Evolutionary conservation across 2,329 filamentous ascomycete genomes (phyloP).

Genomic region (Aspergillus sp.): DNA sequence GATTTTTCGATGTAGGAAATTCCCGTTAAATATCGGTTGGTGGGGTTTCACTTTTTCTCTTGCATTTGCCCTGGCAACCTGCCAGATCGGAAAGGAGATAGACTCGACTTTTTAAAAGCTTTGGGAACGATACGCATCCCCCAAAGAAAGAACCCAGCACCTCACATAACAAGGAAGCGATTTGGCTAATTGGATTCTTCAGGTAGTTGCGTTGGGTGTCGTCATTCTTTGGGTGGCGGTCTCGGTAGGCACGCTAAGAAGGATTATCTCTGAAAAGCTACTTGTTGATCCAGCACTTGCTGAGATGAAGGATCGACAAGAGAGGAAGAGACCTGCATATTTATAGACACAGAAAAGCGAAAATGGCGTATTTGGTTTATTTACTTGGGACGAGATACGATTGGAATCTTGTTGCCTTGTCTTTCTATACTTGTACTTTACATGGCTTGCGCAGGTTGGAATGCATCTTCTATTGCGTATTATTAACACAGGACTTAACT

Average conservation of each 20-base stretch:
- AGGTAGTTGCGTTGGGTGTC: conserved; percentile 43
- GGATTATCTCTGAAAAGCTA: conserved; percentile 39
- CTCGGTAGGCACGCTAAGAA: conserved; percentile 37
- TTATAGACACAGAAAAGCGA: background rate
- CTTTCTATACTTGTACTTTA: background rate
- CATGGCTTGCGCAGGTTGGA: no score
- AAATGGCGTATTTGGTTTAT: no score
- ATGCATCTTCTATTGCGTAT: no score
- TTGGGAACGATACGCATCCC: conserved; percentile 40
- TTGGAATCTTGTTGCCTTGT: background rate
- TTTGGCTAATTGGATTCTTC: background rate
- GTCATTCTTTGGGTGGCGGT: conserved; percentile 48
- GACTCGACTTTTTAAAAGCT: conserved; percentile 49
- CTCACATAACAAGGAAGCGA: background rate
- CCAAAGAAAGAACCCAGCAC: background rate
- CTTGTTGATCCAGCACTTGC: conserved; percentile 47
- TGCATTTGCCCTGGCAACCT: conserved; percentile 43
- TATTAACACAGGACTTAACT: no score
- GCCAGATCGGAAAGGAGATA: conserved; percentile 40
- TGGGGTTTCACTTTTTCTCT: conserved; percentile 53
- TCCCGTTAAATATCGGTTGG: conserved; percentile 55
- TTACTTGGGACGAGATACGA: background rate
- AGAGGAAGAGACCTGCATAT: background rate
- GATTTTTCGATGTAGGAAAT: conserved; percentile 23
- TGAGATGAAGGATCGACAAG: conserved; percentile 14